Percentiles rank a stretch among this genome's conserved stretches.
phyloP scores from a whole-genome alignment of 176 grass and related monocot species.

The Bothriochloa decipiens region DNA sequence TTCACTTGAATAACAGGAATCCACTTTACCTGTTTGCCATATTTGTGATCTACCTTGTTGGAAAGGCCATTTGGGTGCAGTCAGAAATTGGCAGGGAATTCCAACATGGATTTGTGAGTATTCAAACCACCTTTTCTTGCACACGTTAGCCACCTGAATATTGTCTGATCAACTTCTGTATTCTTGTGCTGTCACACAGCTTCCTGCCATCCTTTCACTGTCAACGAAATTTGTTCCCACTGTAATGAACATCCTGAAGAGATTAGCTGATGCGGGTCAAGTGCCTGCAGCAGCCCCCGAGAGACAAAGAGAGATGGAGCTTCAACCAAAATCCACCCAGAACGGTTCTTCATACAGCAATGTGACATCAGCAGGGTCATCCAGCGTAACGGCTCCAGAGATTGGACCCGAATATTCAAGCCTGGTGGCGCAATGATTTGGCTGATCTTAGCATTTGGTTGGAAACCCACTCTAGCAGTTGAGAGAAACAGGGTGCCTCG shows the following conservation, averaged over 20 bases:
- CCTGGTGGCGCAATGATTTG: constrained; percentile 59
- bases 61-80: constrained; percentile 95
- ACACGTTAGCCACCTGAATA: background rate
- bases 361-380: constrained; percentile 65
- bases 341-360: constrained; percentile 71
- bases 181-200: constrained; percentile 46
- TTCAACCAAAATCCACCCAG: constrained; percentile 59
- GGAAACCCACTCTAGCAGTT: constrained; percentile 28
- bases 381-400: constrained; percentile 58
- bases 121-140: constrained; percentile 20
- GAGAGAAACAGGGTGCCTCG: background rate
- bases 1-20: constrained; percentile 65
- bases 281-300: constrained; percentile 47
- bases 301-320: constrained; percentile 57
- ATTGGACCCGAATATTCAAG: constrained; percentile 69
- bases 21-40: constrained; percentile 74
- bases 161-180: constrained; percentile 21
- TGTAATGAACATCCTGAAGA: constrained; percentile 94
- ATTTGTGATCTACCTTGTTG: constrained; percentile 84
- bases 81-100: constrained; percentile 81
- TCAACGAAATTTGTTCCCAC: constrained; percentile 96
- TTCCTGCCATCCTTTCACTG: constrained; percentile 82
- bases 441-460: constrained; percentile 34
- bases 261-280: constrained; percentile 84
- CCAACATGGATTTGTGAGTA: constrained; percentile 86